Evolutionary conservation across 352 stramenopile genomes (phyloP).

Genomic region (Phytophthora aleatoria): DNA sequence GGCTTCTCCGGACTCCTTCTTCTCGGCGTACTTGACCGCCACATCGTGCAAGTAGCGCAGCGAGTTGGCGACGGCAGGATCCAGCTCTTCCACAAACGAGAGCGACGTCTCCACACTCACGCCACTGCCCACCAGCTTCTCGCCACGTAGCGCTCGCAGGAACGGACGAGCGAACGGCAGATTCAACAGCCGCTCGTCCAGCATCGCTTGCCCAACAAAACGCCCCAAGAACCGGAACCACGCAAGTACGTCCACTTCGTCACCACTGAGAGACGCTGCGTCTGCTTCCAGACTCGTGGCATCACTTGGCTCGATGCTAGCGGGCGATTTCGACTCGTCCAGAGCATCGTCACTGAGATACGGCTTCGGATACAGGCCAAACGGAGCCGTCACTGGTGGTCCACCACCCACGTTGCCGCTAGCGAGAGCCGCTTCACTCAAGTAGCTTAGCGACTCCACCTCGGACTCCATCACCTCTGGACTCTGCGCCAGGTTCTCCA

Average conservation of each 20-base stretch:
- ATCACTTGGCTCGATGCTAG: constrained; percentile 8
- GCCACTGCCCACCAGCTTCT: constrained; percentile 49
- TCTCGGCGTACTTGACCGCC: constrained; percentile 18
- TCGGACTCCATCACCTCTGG: constrained; percentile 73
- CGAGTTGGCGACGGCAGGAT: constrained; percentile 72
- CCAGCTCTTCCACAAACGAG: constrained; percentile 63
- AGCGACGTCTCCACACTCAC: constrained; percentile 59
- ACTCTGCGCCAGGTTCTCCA: constrained; percentile 44
- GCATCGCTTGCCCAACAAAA: constrained; percentile 74
- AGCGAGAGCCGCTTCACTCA: constrained; percentile 47
- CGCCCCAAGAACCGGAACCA: constrained; percentile 80
- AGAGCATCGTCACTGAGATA: constrained; percentile 17
- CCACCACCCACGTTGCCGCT: constrained; percentile 30
- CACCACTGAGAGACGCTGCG: constrained; percentile 16
- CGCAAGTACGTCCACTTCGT: constrained; percentile 38
- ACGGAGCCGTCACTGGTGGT: constrained; percentile 51
- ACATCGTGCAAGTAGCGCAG: constrained; percentile 61
- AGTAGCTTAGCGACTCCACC: constrained; percentile 61
- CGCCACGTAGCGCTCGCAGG: constrained; percentile 58
- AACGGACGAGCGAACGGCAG: constrained; percentile 81
- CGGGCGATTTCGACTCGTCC: constrained; percentile 20
- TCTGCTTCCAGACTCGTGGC: constrained; percentile 18
- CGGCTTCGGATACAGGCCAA: constrained; percentile 60
- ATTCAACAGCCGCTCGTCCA: constrained; percentile 86
- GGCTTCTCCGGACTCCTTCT: constrained; percentile 1